These are phyloP conservation scores for Hyaloperonospora arabidopsidis DNA, from an alignment of 352 stramenopile genomes.

Conservation along the genomic window DNA sequence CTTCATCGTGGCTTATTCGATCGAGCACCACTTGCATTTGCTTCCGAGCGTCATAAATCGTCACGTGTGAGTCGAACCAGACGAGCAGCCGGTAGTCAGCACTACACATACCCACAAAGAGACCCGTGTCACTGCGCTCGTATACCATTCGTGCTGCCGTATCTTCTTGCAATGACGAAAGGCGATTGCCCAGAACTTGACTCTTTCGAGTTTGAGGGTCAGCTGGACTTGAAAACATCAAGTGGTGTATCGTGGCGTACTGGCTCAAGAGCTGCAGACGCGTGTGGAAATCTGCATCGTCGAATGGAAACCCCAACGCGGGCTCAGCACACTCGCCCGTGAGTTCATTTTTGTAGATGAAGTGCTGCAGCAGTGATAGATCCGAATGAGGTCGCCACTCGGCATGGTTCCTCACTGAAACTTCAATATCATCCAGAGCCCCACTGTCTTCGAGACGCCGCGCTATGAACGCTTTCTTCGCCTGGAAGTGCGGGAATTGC, in stretches of 20 bases:
- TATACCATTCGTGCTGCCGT: slow-evolving; percentile 44
- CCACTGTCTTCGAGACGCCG: slow-evolving; percentile 33
- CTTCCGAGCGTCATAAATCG: slow-evolving; percentile 38
- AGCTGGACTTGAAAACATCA: slow-evolving; percentile 32
- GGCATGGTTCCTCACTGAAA: slow-evolving; percentile 25
- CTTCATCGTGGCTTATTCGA: slow-evolving; percentile 42
- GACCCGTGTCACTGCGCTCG: slow-evolving; percentile 34
- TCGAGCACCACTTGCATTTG: slow-evolving; percentile 52
- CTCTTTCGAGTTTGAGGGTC: slow-evolving; percentile 18
- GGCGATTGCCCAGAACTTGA: slow-evolving; percentile 49
- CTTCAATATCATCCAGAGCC: slow-evolving; percentile 35
- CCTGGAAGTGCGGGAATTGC: slow-evolving; percentile 67
- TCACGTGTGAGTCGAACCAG: slow-evolving; percentile 47
- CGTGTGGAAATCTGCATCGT: slow-evolving; percentile 27
- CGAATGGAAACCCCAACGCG: slow-evolving; percentile 40
- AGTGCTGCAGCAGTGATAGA: slow-evolving; percentile 52
- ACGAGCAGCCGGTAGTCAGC: slow-evolving; percentile 49
- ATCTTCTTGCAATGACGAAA: slow-evolving; percentile 24
- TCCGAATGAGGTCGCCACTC: slow-evolving; percentile 48
- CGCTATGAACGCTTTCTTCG: slow-evolving; percentile 39
- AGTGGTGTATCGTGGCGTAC: slow-evolving; percentile 48
- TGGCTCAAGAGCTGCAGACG: slow-evolving; percentile 36
- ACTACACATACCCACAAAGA: slow-evolving; percentile 46
- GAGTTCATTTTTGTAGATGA: slow-evolving; percentile 64
- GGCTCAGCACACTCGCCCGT: slow-evolving; percentile 48